Base-by-base conservation (phyloP, 2,329 filamentous ascomycete species). In the Diaporthe sp. region DNA sequence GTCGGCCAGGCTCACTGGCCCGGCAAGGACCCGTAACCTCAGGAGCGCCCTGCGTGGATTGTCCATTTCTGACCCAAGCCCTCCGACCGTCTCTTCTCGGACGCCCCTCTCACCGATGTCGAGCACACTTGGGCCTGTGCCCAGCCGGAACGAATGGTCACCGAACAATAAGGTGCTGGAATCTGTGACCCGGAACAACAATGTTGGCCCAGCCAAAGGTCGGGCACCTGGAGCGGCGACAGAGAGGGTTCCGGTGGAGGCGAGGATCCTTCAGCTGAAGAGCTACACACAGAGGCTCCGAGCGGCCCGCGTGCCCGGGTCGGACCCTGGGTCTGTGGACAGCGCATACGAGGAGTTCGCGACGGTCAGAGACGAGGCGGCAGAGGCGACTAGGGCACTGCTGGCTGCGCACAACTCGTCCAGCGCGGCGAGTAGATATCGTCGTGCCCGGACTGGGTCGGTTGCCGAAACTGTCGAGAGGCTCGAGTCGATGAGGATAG, bases 311-410 rank as follows among this genome's bases (percentile, higher is more conserved):
- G 25, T 55, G n/a, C 49, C 74, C n/a, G 55, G 71, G 7, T 49
- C 53, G 31, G 73, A 73, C 20, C 65, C 77, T 2, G 78, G 81
- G 31, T 77, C 80, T 47, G 84, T 88, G 22, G 88, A 88, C 74
- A 81, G 82, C 4, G 85, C 85, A 7, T 89, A 85, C 78, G 85
- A 86, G 34, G 83, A 86, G 9, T 89, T 88, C 63, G 78, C 79
- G 71, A 88, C 85, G 76, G 78, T 86, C 65, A 85, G 81, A 72
- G 85, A 87, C 1, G 82, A 82, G 71, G 86, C 85, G 74, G 75
- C 83, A n/a, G 80, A 80, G 2, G 79, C 87, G n/a, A 88, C 86
- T 71, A 81, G 82, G 67, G 80, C 81, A 20, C 79, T 87, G 10
- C 82, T 83, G 5, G 86, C 86, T 25, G 85, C 86, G 73, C 81